Percentiles rank a stretch among this genome's conserved stretches.
These are phyloP conservation scores for Ulvella scutata DNA, from an alignment of 139 green algal genomes.

Conservation along the genomic window DNA sequence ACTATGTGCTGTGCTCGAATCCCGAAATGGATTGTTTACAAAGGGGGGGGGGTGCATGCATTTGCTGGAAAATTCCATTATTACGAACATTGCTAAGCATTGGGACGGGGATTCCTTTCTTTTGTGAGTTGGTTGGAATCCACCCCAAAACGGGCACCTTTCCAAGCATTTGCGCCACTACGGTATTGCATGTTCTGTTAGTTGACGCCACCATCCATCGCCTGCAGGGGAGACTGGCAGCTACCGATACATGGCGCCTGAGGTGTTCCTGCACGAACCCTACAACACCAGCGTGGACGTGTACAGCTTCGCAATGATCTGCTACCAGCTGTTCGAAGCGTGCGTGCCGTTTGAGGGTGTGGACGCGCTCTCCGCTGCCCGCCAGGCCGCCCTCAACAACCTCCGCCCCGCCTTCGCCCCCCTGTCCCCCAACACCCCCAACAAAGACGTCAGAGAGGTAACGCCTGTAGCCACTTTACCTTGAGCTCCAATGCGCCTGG, in stretches of 20 bases:
- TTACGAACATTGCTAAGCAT: background rate
- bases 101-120: conserved; percentile 12
- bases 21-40: no score
- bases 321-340: conserved; percentile 56
- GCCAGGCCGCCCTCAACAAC: conserved; percentile 26
- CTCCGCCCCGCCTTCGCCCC: conserved; percentile 31
- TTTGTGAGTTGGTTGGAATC: conserved; percentile 23
- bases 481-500: background rate
- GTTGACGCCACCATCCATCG: no score
- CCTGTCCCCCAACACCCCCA: conserved; percentile 13
- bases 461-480: background rate
- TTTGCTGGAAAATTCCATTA: background rate
- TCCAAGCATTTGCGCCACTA: conserved; percentile 38
- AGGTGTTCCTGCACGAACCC: conserved; percentile 29
- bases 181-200: no score
- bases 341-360: conserved; percentile 39
- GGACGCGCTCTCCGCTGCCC: conserved; percentile 33
- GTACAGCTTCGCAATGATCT: conserved; percentile 61
- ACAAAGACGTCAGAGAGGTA: background rate
- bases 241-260: conserved; percentile 58
- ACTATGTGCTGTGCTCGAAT: no score
- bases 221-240: conserved; percentile 71
- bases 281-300: conserved; percentile 63
- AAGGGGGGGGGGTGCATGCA: background rate
- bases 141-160: background rate